Percentiles rank a stretch among this genome's conserved stretches.
phyloP scores from a whole-genome alignment of 768 basidiomycete genomes.

The Cantharellus anzutake region DNA sequence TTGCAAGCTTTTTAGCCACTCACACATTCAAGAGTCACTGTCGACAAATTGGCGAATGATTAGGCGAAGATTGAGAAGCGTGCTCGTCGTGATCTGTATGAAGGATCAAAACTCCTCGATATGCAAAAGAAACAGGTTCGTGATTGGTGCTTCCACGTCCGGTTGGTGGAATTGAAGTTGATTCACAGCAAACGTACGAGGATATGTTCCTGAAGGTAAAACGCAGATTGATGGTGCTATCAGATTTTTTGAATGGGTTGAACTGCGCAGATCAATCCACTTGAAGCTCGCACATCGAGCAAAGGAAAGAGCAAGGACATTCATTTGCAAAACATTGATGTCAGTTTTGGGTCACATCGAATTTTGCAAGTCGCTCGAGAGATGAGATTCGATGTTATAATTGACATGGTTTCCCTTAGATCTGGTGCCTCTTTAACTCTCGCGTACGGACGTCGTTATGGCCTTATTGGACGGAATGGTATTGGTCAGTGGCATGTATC shows the following conservation, averaged over 20 bases:
- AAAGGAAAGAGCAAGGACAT: constrained; percentile 98
- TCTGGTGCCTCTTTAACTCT: constrained; percentile 75
- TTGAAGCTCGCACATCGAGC: constrained; percentile 53
- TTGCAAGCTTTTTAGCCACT: not conserved
- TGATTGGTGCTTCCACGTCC: not conserved
- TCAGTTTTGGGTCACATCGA: constrained; percentile 86
- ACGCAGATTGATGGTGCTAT: not conserved
- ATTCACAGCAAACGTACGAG: constrained; percentile 75
- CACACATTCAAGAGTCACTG: not conserved
- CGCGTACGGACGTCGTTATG: constrained; percentile 77
- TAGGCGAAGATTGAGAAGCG: constrained; percentile 96
- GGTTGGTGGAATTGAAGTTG: not conserved
- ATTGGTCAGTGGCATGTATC: constrained; percentile 6
- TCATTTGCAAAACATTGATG: constrained; percentile 85
- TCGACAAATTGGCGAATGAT: not conserved
- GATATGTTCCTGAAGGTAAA: constrained; percentile 94
- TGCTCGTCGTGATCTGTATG: constrained; percentile 75
- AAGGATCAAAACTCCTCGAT: constrained; percentile 89
- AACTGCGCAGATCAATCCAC: constrained; percentile 57
- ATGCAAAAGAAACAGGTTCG: constrained; percentile 74
- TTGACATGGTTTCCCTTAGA: constrained; percentile 20
- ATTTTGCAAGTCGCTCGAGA: constrained; percentile 41
- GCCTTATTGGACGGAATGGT: constrained; percentile 81
- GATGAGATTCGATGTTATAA: not conserved
- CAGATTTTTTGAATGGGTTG: not conserved